Evolutionary conservation across 768 basidiomycete species (phyloP).

Genomic region (Lentinula boryana): DNA sequence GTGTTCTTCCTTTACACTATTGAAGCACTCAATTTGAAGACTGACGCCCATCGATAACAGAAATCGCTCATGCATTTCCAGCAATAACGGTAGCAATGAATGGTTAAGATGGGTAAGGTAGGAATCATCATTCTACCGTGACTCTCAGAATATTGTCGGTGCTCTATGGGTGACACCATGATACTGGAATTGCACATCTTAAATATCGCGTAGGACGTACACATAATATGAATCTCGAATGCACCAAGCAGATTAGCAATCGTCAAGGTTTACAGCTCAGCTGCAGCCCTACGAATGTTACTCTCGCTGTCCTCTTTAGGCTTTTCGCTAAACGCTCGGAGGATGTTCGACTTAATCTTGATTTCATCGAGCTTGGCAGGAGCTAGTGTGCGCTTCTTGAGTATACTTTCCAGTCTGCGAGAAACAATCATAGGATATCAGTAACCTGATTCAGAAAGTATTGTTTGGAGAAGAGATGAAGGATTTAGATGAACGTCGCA

Average conservation of each 20-base stretch:
- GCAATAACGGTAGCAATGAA: no score
- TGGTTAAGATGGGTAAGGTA: no score
- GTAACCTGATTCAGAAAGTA: constrained; percentile 2
- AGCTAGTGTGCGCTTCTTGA: constrained; percentile 73
- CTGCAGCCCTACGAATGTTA: constrained; percentile 16
- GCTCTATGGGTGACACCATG: no score
- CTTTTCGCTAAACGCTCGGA: constrained; percentile 52
- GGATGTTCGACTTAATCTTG: constrained; percentile 86
- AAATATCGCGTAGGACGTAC: not conserved
- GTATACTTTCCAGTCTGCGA: constrained; percentile 64
- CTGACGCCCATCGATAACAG: no score
- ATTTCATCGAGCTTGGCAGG: constrained; percentile 87
- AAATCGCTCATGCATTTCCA: no score
- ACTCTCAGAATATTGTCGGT: no score
- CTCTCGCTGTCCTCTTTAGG: constrained; percentile 23
- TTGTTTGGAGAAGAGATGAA: constrained; percentile 8
- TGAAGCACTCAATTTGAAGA: no score
- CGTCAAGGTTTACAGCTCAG: constrained; percentile 35
- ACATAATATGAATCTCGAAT: not conserved
- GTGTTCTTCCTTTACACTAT: no score
- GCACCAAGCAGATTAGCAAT: not conserved
- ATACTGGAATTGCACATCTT: not conserved
- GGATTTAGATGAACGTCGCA: constrained; percentile 7
- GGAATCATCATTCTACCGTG: no score
- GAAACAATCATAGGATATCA: constrained; percentile 9